A percentile compares a stretch with the other conserved stretches of the same genome.
phyloP scores from a whole-genome alignment of 108 stramenopile genomes.

The Cyclotella sp. region DNA sequence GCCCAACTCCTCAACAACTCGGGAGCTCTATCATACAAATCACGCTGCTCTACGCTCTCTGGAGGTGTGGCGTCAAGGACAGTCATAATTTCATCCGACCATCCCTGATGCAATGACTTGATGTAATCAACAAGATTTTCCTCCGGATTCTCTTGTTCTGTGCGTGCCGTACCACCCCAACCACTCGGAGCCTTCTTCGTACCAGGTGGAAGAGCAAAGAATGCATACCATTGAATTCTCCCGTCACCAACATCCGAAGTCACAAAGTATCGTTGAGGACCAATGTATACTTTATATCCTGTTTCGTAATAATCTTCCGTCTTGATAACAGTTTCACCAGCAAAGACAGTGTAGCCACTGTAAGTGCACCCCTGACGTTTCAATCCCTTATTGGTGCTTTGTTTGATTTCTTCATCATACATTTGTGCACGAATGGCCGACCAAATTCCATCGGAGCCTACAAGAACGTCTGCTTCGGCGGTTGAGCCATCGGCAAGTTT shows the following conservation, averaged over 20 bases:
- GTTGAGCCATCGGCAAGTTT: conserved; percentile 79
- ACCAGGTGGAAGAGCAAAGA: conserved; percentile 96
- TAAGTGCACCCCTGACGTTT: conserved; percentile 90
- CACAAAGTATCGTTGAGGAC: conserved; percentile 96
- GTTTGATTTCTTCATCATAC: conserved; percentile 91
- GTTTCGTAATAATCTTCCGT: conserved; percentile 95
- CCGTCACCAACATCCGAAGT: conserved; percentile 96
- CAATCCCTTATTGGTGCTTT: conserved; percentile 53
- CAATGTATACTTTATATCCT: conserved; percentile 97
- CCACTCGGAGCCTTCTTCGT: conserved; percentile 89
- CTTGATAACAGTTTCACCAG: conserved; percentile 91
- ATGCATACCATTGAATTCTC: conserved; percentile 98
- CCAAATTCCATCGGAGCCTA: conserved; percentile 98
- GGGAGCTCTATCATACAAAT: conserved; percentile 94
- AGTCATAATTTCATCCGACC: conserved; percentile 92
- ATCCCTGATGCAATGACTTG: conserved; percentile 90
- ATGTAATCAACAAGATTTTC: conserved; percentile 93
- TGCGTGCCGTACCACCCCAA: conserved; percentile 80
- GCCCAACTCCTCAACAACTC: conserved; percentile 93
- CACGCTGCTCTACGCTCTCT: conserved; percentile 94
- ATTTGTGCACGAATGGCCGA: conserved; percentile 93
- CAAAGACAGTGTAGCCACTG: conserved; percentile 97
- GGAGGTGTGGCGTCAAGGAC: conserved; percentile 93
- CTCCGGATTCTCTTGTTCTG: conserved; percentile 72
- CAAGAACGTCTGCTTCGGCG: conserved; percentile 87